Conservation (phyloP, 129 eudicot species). For the Ambrosia artemisiifolia region DNA sequence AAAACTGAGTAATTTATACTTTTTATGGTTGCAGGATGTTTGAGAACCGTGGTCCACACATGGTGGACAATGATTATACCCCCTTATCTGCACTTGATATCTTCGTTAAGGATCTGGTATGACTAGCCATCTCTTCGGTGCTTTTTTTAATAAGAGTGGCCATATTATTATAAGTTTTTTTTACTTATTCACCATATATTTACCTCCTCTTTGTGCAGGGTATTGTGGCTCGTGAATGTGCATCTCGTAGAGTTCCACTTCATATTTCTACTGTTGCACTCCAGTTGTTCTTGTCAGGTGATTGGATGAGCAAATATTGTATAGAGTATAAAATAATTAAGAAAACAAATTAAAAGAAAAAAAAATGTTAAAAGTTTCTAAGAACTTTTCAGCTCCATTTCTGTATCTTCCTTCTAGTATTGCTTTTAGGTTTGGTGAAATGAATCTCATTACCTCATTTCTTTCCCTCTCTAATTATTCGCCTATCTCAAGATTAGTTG, state of each 20-base stretch:
- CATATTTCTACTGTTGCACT: slow-evolving; percentile 83
- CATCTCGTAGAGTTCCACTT: slow-evolving; percentile 86
- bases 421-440: slow-evolving; percentile 1
- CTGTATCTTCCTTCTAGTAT: too few relatives aligned
- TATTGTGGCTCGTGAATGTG: slow-evolving; percentile 89
- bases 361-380: not conserved
- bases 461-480: not conserved
- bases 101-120: slow-evolving; percentile 98
- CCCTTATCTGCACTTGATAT: slow-evolving; percentile 98
- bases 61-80: slow-evolving; percentile 92
- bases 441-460: not conserved
- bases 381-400: not conserved
- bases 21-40: slow-evolving; percentile 78
- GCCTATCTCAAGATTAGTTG: slow-evolving; percentile 4
- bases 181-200: slow-evolving; percentile 8
- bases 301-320: slow-evolving; percentile 12
- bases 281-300: slow-evolving; percentile 91
- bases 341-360: not conserved
- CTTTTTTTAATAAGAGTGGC: not conserved
- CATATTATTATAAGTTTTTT: not conserved
- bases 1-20: not conserved
- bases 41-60: slow-evolving; percentile 98
- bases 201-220: slow-evolving; percentile 50
- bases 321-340: not conserved
- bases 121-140: slow-evolving; percentile 24